Conservation (phyloP, 2,329 filamentous ascomycete genomes). For the Aspergillus arachidicola region DNA sequence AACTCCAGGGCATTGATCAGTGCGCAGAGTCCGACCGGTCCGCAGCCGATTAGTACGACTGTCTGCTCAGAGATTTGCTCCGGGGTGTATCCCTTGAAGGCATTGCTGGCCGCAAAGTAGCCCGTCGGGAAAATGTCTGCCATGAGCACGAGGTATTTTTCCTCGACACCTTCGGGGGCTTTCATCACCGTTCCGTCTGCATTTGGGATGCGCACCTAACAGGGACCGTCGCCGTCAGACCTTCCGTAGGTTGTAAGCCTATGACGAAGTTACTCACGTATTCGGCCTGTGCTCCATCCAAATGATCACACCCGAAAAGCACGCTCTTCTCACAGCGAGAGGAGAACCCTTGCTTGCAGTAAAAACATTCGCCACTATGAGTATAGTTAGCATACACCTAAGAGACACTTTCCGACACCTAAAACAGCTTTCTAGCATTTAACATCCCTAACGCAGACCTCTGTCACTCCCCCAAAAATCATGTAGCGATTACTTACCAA, state of each 20-base stretch:
- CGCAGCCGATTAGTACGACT: constrained; percentile 81
- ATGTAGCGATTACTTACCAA: constrained; percentile 56
- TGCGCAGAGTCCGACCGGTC: constrained; percentile 82
- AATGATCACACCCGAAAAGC: constrained; percentile 68
- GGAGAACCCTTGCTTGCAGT: constrained; percentile 75
- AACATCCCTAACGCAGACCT: not conserved
- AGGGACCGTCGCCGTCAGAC: not conserved
- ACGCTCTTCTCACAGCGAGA: constrained; percentile 72
- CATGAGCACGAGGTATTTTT: constrained; percentile 80
- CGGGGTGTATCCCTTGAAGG: constrained; percentile 63
- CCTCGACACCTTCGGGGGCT: constrained; percentile 70
- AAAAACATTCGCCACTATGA: constrained; percentile 72
- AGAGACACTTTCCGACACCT: not conserved
- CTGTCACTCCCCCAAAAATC: not conserved
- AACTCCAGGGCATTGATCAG: constrained; percentile 75
- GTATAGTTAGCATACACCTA: not conserved
- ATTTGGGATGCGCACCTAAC: constrained; percentile 69
- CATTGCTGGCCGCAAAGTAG: constrained; percentile 80
- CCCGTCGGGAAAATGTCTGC: constrained; percentile 88
- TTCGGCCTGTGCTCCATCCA: constrained; percentile 82
- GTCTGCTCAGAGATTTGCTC: constrained; percentile 67
- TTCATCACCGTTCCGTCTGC: constrained; percentile 81
- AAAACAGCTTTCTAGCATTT: not conserved
- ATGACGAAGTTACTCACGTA: constrained; percentile 53
- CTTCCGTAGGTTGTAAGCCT: not conserved